Evolutionary conservation across 2,329 filamentous ascomycete genomes (phyloP), one percentile per base, ranked within the genome.

Genomic region (Orbilia quercus): DNA sequence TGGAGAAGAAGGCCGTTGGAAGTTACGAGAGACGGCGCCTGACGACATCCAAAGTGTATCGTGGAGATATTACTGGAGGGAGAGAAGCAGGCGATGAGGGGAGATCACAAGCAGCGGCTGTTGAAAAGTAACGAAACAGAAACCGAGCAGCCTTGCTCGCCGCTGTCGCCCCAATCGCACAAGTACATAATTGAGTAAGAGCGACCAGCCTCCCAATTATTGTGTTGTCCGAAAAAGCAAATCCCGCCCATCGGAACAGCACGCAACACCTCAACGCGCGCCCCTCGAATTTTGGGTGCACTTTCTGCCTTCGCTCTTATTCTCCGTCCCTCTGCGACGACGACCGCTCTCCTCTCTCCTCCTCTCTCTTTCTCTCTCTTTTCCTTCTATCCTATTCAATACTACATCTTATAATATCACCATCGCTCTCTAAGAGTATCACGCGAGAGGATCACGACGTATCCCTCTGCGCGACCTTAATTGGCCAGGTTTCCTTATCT

Each of bases 141-240:
- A 22, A 34, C 5, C 47, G 23, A 34, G 47, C 1, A 7, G 18
- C 16, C 6, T 20, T 12, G 9, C 2, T 25, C 36, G 2, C 18
- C 51, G 36, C 51, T 22, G 31, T 40, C 31, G 31, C 36, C 31
- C 7, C 16, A 51, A 31, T 51, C 51, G 28, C 23, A 9, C 22
- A 28, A 28, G 14, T 5, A 4, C 28, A 51, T 2, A 7, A 51
- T 11, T 48, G 36, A 34, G 11, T 16, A 45, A 23, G 47, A 20
- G 20, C n/a, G 18, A 51, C 67, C 67, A 72, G 53, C 67, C 67
- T 59, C 67, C 53, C 36, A 53, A 65, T 65, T 71, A 59, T 50
- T 72, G 67, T 28, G 67, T 72, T 72, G 67, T 38, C 58, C 40
- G 54, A 71, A 71, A 71, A 71, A 64, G 58, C 57, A 71, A 71